A percentile compares a stretch with the other conserved stretches of the same genome.
Conservation (phyloP, 129 eudicot species). For the Pulicaria dysenterica region DNA sequence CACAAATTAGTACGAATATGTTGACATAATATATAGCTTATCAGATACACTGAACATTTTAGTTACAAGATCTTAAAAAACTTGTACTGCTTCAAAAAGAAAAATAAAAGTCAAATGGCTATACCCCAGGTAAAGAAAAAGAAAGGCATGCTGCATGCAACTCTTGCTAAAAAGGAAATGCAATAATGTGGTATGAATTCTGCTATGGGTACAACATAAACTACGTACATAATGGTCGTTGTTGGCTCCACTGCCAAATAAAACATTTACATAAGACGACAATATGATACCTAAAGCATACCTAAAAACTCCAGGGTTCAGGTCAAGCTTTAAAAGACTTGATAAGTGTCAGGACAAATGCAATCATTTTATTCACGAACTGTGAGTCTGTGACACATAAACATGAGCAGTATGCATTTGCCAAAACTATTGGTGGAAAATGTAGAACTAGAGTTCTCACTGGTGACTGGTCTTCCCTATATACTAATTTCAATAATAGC, state of each 20-base stretch:
- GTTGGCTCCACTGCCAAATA: not conserved
- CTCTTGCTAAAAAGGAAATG: not conserved
- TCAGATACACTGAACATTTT: not conserved
- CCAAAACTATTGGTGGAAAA: not conserved
- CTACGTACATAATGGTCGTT: not conserved
- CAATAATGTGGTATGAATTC: not conserved
- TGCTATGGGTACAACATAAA: not conserved
- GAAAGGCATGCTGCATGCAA: not conserved
- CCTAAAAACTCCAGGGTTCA: not conserved
- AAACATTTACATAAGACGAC: not conserved
- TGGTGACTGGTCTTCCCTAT: not conserved
- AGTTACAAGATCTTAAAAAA: not conserved
- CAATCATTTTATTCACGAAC: not conserved
- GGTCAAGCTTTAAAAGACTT: slow-evolving; percentile 7
- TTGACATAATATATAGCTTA: not conserved
- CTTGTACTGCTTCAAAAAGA: not conserved
- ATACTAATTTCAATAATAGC: not conserved
- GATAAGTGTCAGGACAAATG: not conserved
- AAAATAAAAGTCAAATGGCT: no score
- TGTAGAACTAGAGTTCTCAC: not conserved
- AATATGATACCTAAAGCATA: not conserved
- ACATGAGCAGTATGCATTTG: not conserved
- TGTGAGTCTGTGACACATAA: not conserved
- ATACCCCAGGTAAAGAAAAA: not conserved
- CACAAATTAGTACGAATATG: not conserved